Evolutionary conservation across 371 early-diverging fungal species (phyloP), one percentile per base, ranked within the genome.

Genomic region (Dinochytrium kinnereticum): DNA sequence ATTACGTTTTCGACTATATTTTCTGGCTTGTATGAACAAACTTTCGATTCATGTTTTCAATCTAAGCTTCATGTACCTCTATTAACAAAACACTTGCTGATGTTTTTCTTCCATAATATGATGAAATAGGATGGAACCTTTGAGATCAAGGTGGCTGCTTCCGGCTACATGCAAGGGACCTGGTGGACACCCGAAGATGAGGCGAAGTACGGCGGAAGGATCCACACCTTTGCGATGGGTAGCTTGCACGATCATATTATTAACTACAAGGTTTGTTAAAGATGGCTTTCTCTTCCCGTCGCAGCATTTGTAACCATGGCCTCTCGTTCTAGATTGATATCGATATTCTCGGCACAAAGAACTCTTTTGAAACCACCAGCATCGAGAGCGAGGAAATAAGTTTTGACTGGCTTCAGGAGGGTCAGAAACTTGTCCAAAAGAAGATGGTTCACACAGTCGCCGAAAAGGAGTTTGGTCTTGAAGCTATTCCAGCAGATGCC

Each of bases 1-100:
- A 73, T 67, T 73, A 73, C 49, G 59, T 73, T 28, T 34, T 73
- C 49, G 73, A 73, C 28, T 73, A 73, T 59, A 34, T 73, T 15
- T 73, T 73, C 59, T 64, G 40, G 61, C 61, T 61, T 31, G 61
- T 61, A 61, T 17, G 61, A 7, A 34, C 26, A 10, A 28, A 34
- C 31, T 72, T 72, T 15, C 5, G 37, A 7, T 64, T 64, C 34
- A 7, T 39, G 36, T 34, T 31, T 37, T 13, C 13, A 37, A 33
- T 17, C 26, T 7, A 64, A 15, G 5, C 51, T 67, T 2, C 15
- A 40, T 28, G 24, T 57, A 57, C 24, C 59, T 5, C 59, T n/a
- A 28, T 57, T 24, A 57, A 24, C 24, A 57, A 28, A 31, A 31
- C 24, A n/a, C n/a, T n/a, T n/a, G n/a, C n/a, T n/a, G n/a, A n/a